Base-by-base conservation (phyloP, 306 rosid species). In the Prunus davidiana region DNA sequence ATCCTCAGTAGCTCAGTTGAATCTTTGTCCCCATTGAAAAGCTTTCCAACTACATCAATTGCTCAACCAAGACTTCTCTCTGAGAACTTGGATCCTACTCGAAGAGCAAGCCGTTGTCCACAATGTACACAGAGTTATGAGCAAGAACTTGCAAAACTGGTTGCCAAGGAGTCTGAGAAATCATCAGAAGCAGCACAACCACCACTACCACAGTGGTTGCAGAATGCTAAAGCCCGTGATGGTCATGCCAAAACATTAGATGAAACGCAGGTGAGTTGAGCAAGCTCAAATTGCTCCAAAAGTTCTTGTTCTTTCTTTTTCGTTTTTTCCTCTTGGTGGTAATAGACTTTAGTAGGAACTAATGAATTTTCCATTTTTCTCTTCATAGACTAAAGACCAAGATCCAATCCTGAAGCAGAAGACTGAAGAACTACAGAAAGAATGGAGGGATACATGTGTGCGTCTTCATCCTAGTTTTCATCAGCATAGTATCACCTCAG, bases 181-280 rank as follows among this genome's bases (percentile, higher is more conserved):
- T 82, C 91, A 32, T 62, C 87, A 10, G 96, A 90, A 79, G 80
- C 83, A 50, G 67, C 84, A 25, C 79, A 77, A 64, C 84, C 85
- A 0, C 15, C 87, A 20, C 90, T 96, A 51, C 99, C 99, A 7
- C 98, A 75, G 68, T 96, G 99, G 99, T 78, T 96, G 83, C 98
- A 91, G 86, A 87, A 82, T 76, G 98, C 93, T 25, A 92, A 85
- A 80, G 67, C 86, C 63, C 79, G 38, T 11, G 87, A 73, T 14
- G 85, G 80, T 69, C 83, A 76, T 87, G 81, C 81, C 41, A 84
- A 79, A 82, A 76, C 67, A 54, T 61, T 7, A 61, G 89, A 91
- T 81, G 91, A 86, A 81, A 68, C 85, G 22, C 87, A 82, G 96
- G 91, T 88, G 70, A 71, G 73, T 79, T 73, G 62, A 69, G 43